These are phyloP conservation scores for Musa schizocarpa DNA, from an alignment of 176 grass and related monocot species.

Conservation along the genomic window DNA sequence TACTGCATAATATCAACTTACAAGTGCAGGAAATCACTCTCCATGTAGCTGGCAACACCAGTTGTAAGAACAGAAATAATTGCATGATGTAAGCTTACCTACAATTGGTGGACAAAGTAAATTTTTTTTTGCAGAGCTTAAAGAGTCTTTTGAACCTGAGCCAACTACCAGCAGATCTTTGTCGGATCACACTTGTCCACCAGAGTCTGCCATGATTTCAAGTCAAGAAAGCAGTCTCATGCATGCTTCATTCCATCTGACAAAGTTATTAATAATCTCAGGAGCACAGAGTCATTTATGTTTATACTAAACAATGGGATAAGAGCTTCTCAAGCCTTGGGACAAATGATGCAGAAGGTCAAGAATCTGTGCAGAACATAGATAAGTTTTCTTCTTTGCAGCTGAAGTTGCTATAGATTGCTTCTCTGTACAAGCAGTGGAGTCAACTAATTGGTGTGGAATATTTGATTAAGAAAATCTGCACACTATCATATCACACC, in stretches of 20 bases:
- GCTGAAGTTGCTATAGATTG: background rate
- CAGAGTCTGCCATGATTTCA: background rate
- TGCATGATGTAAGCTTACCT: too few relatives aligned
- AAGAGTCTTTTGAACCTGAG: background rate
- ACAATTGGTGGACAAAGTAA: too few relatives aligned
- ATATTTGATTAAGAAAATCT: too few relatives aligned
- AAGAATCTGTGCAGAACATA: background rate
- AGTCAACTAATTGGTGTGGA: too few relatives aligned
- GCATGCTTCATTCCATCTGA: conserved; percentile 9
- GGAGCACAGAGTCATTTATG: background rate
- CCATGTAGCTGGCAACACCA: too few relatives aligned
- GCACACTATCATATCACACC: too few relatives aligned
- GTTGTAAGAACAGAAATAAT: too few relatives aligned
- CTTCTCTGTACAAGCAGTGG: too few relatives aligned
- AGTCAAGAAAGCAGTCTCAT: too few relatives aligned
- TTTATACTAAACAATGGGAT: background rate
- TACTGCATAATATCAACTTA: too few relatives aligned
- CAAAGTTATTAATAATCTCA: background rate
- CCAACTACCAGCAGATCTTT: conserved; percentile 19
- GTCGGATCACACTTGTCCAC: conserved; percentile 14
- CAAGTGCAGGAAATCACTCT: too few relatives aligned
- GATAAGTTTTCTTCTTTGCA: background rate
- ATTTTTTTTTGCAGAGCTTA: background rate
- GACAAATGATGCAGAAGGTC: background rate
- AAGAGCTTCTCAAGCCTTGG: background rate